phyloP scores from a whole-genome alignment of 805 yeast species.

The Candida sithepensis region DNA sequence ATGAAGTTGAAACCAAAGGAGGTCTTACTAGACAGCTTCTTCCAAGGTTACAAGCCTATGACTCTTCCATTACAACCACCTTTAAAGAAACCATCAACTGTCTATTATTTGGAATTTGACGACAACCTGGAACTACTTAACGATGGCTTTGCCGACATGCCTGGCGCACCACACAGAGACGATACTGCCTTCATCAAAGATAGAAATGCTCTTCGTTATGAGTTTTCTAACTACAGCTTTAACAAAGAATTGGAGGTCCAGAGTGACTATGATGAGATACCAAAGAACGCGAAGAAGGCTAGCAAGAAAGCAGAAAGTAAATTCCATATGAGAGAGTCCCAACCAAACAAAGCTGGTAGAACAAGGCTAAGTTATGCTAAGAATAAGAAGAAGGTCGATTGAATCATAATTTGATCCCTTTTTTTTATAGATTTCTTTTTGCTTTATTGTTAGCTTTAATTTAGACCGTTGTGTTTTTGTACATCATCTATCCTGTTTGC shows the following conservation, averaged over 20 bases:
- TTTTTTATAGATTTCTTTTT: neutral
- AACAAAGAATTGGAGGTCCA: constrained; percentile 17
- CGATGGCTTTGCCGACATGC: constrained; percentile 12
- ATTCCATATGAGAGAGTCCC: constrained; percentile 12
- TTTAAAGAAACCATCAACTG: constrained; percentile 23
- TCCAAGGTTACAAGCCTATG: constrained; percentile 35
- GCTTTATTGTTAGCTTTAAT: neutral
- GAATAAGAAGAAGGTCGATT: constrained; percentile 3
- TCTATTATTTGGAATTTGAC: constrained; percentile 32
- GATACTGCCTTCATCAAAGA: constrained; percentile 12
- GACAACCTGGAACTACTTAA: constrained; percentile 28
- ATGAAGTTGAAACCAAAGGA: constrained; percentile 31
- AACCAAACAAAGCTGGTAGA: constrained; percentile 14
- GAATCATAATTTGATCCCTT: neutral
- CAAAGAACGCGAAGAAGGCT: constrained; percentile 1
- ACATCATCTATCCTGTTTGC: neutral
- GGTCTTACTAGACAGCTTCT: constrained; percentile 31
- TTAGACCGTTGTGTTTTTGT: neutral
- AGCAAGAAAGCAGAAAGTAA: constrained; percentile 7
- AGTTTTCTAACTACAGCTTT: constrained; percentile 25
- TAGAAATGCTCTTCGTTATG: constrained; percentile 17
- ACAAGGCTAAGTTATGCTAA: constrained; percentile 15
- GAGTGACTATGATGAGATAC: constrained; percentile 11
- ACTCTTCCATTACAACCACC: constrained; percentile 31
- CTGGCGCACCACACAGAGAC: constrained; percentile 1